Base-by-base conservation (phyloP, 768 basidiomycete species). In the Pisolithus tinctorius region DNA sequence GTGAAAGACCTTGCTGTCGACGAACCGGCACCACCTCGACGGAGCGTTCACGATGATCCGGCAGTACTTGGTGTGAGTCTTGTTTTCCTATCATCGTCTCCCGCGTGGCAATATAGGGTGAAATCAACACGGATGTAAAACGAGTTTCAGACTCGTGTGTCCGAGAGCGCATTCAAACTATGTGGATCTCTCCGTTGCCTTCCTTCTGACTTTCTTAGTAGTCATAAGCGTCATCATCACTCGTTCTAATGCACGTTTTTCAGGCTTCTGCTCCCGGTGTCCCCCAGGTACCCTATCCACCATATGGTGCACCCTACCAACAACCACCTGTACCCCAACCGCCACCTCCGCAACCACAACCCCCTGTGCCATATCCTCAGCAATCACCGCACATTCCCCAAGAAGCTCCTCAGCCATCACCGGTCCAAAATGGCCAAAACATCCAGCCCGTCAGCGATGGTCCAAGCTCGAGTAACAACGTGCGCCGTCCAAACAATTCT, bases 1-100 rank as follows among this genome's bases (percentile, higher is more conserved):
- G 89, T 92, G 55, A 91, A 92, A 61, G 89, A 93, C 62, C 76
- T 92, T n/a, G 77, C 86, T 26, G 88, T 93, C 13, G 89, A 93
- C 59, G 85, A 89, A 53, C 76, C 79, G 1, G 54, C 71, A 29
- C 71, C 76, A 29, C 71, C 76, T 0, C 69, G 75, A 36, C 75
- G 82, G 46, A 88, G 78, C 59, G 82, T 90, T 14, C 85, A 86
- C 53, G 86, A 89, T 61, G 89, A 92, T 66, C 90, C 89, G 6
- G 89, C 89, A 6, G 86, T 92, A 14, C 74, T 92, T 45, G 87
- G 85, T 58, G 88, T 86, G 63, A 70, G 83, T 76, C 29, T 44
- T 69, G 34, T 29, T 55, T 50, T 47, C 49, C n/a, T 45, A 13
- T 50, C 39, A 30, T 52, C 38, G 2, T 6, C 37, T 30, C 36